Evolutionary conservation across 208 protist species (phyloP).

Genomic region (Acanthamoeba sp.): DNA sequence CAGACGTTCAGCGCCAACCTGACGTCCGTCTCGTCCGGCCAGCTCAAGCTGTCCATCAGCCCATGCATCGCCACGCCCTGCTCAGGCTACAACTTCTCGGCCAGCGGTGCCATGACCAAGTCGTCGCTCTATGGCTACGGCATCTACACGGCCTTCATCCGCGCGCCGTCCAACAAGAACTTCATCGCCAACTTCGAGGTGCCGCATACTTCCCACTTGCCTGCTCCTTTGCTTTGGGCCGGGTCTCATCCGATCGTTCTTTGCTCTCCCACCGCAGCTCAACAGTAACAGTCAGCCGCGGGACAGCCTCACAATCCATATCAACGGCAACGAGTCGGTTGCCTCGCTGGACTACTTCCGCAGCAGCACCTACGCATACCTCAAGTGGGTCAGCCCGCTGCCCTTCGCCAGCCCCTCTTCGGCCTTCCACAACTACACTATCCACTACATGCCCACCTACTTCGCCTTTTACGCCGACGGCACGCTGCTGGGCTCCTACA

Average conservation of each 20-base stretch:
- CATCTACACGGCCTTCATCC: neutral
- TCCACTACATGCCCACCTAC: slow-evolving; percentile 20
- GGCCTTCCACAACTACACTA: neutral
- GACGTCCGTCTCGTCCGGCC: neutral
- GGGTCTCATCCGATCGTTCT: neutral
- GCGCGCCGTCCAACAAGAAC: neutral
- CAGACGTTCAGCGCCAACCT: neutral
- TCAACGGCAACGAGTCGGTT: neutral
- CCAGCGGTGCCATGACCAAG: neutral
- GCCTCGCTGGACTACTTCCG: neutral
- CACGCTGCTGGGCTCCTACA: neutral
- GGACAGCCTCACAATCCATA: neutral
- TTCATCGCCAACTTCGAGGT: neutral
- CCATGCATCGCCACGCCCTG: neutral
- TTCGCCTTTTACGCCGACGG: neutral
- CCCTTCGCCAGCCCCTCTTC: neutral
- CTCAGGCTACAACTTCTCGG: neutral
- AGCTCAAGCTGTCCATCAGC: neutral
- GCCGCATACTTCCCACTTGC: neutral
- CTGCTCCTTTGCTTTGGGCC: neutral
- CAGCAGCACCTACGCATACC: neutral
- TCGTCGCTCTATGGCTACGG: neutral
- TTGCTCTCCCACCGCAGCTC: neutral
- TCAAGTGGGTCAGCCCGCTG: neutral
- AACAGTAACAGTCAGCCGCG: neutral